Evolutionary conservation across 2,329 filamentous ascomycete species (phyloP), one percentile per base, ranked within the genome.

Genomic region (Aspergillus fructus): DNA sequence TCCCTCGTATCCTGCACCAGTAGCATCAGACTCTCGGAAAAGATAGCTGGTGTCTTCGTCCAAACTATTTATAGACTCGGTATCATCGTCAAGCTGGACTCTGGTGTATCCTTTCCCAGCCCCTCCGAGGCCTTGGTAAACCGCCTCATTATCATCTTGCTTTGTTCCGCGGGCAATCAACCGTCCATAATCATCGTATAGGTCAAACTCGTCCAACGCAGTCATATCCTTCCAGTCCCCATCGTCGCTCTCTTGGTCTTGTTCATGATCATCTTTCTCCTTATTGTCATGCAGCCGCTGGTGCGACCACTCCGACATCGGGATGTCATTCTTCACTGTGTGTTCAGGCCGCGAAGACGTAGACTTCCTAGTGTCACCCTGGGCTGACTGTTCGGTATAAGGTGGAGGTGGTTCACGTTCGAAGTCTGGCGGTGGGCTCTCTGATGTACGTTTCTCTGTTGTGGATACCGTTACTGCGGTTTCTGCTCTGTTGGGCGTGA

Each of bases 21-120:
- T 88, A 45, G 79, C 82, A 53, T 81, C 81, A 13, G 81, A 76
- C 59, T 91, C 87, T 64, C 91, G 93, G 80, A 99, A 99, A 3
- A 99, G 82, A 72, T 99, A 99, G 55, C 92, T 87, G 0, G 94
- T 99, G 68, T 97, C 93, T 57, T 99, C 94, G 71, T 99, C 94
- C 86, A 99, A 86, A 76, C 93, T 97, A 3, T 92, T 99, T 49
- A 89, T 89, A 27, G 93, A 97, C 71, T 96, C 86, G 13, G 88
- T 93, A 74, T 99, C 94, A 62, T 99, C 94, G 66, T 99, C 94
- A 66, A 96, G 83, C 61, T 96, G 85, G n/a, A 99, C 91, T 49
- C 92, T 85, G 0, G 94, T 99, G 73, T 99, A 99, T 4, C 94
- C 94, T 74, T 92, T 97, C 40, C 92, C 92, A 8, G 93, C 93